Conservation (phyloP, 805 yeast species). For the Lipomyces anomalus region DNA sequence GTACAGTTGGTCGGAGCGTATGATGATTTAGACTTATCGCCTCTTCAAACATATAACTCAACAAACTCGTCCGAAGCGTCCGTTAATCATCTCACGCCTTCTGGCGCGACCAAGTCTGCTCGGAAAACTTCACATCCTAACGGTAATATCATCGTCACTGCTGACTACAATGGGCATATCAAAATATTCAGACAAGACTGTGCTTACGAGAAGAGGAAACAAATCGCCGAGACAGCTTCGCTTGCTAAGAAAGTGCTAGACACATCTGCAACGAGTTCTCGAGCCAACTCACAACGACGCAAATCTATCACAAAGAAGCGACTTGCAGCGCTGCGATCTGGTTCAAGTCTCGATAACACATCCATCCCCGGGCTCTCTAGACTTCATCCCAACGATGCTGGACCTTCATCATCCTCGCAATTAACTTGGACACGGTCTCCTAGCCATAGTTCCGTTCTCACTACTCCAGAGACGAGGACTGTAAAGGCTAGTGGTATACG, state of each 20-base stretch:
- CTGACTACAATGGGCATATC: slow-evolving; percentile 68
- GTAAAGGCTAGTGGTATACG: too few relatives aligned
- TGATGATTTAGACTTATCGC: slow-evolving; percentile 1
- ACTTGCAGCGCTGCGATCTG: background rate
- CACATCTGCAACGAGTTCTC: background rate
- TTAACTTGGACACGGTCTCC: too few relatives aligned
- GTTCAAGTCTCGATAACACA: background rate
- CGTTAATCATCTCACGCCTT: slow-evolving; percentile 1
- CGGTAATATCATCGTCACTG: slow-evolving; percentile 57
- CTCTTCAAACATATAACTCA: background rate
- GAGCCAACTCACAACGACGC: background rate
- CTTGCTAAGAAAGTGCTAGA: background rate
- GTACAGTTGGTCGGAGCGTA: slow-evolving; percentile 18
- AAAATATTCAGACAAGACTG: slow-evolving; percentile 77
- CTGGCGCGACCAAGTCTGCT: slow-evolving; percentile 5
- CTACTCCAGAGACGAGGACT: too few relatives aligned
- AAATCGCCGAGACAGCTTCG: slow-evolving; percentile 9
- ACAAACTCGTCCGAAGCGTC: background rate
- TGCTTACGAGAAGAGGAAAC: slow-evolving; percentile 40
- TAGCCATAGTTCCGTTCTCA: too few relatives aligned
- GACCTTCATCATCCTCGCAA: background rate
- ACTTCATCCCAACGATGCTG: background rate
- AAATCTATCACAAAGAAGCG: background rate
- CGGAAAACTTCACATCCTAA: slow-evolving; percentile 24
- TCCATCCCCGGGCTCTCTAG: background rate